Evolutionary conservation across 176 grass and related monocot species (phyloP).

Genomic region (Avena atlantica): DNA sequence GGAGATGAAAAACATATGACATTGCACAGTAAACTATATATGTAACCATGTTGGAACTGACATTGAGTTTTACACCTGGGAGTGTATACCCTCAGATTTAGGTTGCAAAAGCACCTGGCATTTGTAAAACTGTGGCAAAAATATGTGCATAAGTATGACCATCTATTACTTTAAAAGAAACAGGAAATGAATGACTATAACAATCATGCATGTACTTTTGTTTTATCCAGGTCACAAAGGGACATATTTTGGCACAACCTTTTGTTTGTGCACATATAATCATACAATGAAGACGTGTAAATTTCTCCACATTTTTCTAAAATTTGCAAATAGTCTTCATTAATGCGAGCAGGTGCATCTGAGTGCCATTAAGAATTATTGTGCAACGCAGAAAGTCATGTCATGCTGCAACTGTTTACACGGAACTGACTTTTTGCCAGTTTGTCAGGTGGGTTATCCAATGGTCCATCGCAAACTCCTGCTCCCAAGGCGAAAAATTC

Average conservation of each 20-base stretch:
- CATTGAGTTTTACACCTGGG: not conserved
- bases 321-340: not conserved
- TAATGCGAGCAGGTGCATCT: not conserved
- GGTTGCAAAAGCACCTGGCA: not conserved
- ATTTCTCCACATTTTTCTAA: not conserved
- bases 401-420: conserved; percentile 4
- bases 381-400: not conserved
- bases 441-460: conserved; percentile 50
- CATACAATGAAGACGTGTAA: conserved; percentile 1
- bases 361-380: conserved; percentile 1
- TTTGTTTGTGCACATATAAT: not conserved
- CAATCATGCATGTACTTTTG: not conserved
- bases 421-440: conserved; percentile 45
- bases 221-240: not conserved
- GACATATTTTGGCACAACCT: not conserved
- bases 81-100: not conserved
- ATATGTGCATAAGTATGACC: not conserved
- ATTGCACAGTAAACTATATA: not conserved
- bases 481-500: conserved; percentile 43
- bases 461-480: conserved; percentile 47
- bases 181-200: not conserved
- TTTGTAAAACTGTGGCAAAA: not conserved
- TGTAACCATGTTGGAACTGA: not conserved
- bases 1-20: not conserved
- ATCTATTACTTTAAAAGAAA: not conserved